Conservation (phyloP, 306 rosid species). For the Begonia peltatifolia region DNA sequence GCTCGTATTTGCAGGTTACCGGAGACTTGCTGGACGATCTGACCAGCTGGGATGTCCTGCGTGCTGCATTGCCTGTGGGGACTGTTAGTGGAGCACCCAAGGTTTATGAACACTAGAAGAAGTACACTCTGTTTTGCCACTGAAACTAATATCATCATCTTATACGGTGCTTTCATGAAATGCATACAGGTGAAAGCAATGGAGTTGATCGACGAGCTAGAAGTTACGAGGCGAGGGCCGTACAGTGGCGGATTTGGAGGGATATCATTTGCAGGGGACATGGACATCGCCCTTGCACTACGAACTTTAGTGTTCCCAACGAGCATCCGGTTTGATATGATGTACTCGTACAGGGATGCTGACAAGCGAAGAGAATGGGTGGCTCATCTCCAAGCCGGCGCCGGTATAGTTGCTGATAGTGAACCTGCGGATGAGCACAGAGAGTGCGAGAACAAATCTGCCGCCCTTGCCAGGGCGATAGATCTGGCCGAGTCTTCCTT, state of each 20-base stretch:
- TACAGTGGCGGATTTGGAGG: slow-evolving; percentile 97
- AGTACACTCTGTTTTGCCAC: too few species aligned
- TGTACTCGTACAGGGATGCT: slow-evolving; percentile 72
- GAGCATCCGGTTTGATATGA: slow-evolving; percentile 54
- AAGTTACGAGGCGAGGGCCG: slow-evolving; percentile 84
- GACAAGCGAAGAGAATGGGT: slow-evolving; percentile 74
- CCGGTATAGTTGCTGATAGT: slow-evolving; percentile 94
- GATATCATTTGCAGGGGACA: slow-evolving; percentile 70
- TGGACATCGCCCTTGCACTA: slow-evolving; percentile 91
- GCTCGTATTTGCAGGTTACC: slow-evolving; percentile 50
- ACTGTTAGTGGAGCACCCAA: slow-evolving; percentile 99
- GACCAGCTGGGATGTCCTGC: slow-evolving; percentile 86
- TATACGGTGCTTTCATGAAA: too few species aligned
- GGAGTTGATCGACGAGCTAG: slow-evolving; percentile 92
- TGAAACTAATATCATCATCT: too few species aligned
- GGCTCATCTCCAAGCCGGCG: slow-evolving; percentile 92
- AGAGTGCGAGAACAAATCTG: slow-evolving; percentile 96
- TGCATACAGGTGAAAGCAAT: slow-evolving; percentile 79
- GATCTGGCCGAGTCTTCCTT: slow-evolving; percentile 92
- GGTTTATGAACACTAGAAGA: slow-evolving; percentile 17
- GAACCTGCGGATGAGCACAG: slow-evolving; percentile 79
- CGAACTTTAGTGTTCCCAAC: slow-evolving; percentile 88
- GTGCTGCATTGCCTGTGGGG: slow-evolving; percentile 88
- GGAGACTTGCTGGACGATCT: slow-evolving; percentile 70
- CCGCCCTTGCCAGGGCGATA: slow-evolving; percentile 88